phyloP scores from a whole-genome alignment of 2,329 filamentous ascomycete species.

The Colletotrichum lindemuthianum region DNA sequence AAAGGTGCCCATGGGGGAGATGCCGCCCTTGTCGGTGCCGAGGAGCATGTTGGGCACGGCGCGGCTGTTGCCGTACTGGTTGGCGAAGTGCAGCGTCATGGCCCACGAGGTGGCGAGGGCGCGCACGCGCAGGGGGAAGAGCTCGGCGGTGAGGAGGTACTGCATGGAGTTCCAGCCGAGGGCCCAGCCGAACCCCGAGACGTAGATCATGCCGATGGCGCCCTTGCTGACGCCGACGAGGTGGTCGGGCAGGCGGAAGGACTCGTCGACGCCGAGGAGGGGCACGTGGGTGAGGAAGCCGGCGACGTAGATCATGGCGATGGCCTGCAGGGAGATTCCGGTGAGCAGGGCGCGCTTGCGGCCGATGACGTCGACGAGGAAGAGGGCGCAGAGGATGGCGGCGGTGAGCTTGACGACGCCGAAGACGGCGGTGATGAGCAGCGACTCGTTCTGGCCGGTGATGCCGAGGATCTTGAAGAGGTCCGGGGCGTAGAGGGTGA shows the following conservation, averaged over 20 bases:
- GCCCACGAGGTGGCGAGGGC: conserved; percentile 76
- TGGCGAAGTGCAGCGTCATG: conserved; percentile 83
- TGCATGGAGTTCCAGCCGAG: conserved; percentile 81
- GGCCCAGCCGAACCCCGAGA: conserved; percentile 76
- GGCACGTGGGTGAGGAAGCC: conserved; percentile 72
- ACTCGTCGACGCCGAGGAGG: conserved; percentile 59
- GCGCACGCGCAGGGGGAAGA: conserved; percentile 79
- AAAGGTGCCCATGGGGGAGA: conserved; percentile 75
- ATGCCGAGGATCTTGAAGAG: conserved; percentile 79
- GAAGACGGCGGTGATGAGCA: conserved; percentile 80
- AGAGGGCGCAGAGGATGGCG: conserved; percentile 75
- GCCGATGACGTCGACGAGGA: conserved; percentile 82
- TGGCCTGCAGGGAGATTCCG: conserved; percentile 68
- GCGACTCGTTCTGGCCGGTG: conserved; percentile 72
- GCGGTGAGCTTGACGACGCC: conserved; percentile 78
- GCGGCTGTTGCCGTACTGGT: conserved; percentile 81
- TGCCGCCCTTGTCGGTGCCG: conserved; percentile 53
- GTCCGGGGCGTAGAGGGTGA: conserved; percentile 80
- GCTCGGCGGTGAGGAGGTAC: conserved; percentile 80
- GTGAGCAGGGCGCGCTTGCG: conserved; percentile 73
- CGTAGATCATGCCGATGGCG: conserved; percentile 78
- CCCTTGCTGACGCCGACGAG: conserved; percentile 69
- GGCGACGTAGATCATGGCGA: conserved; percentile 72
- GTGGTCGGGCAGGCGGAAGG: conserved; percentile 55
- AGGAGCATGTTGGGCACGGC: conserved; percentile 82